Conservation (phyloP, 2,329 filamentous ascomycete genomes). For the Mariannaea sp. region DNA sequence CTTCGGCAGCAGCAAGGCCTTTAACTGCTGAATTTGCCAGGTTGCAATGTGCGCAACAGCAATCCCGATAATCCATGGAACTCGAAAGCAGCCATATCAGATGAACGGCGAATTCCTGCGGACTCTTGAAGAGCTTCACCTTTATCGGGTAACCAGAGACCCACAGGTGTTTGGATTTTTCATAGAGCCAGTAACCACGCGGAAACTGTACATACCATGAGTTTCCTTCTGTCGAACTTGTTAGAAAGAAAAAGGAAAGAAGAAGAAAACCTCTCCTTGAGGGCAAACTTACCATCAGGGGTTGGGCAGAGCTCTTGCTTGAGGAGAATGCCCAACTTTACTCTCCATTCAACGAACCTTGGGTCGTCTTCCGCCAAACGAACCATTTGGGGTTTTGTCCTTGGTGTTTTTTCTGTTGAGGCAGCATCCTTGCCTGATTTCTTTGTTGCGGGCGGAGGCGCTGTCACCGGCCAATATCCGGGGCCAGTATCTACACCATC, state of each 20-base stretch:
- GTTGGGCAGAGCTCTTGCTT: conserved; percentile 51
- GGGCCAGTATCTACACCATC: conserved; percentile 53
- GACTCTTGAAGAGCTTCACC: conserved; percentile 55
- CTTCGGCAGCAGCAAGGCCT: conserved; percentile 33
- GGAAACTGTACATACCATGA: conserved; percentile 53
- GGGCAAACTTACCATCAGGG: conserved; percentile 44
- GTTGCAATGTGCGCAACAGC: conserved; percentile 57
- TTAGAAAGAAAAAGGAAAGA: too few species aligned
- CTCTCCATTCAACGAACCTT: conserved; percentile 50
- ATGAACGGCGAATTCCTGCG: conserved; percentile 58
- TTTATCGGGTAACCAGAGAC: conserved; percentile 56
- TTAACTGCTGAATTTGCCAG: conserved; percentile 36
- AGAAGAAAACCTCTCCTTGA: neutral
- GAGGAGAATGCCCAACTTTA: conserved; percentile 52
- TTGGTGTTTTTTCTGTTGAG: conserved; percentile 42
- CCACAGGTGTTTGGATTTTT: conserved; percentile 55
- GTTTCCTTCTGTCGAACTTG: conserved; percentile 45
- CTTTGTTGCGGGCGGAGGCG: conserved; percentile 40
- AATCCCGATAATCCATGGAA: conserved; percentile 54
- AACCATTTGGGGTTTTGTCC: conserved; percentile 50
- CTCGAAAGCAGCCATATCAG: conserved; percentile 56
- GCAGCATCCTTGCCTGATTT: conserved; percentile 44
- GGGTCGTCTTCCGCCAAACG: conserved; percentile 50
- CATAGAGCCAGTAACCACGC: conserved; percentile 52
- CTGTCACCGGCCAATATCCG: conserved; percentile 49